Evolutionary conservation across 129 eudicot genomes (phyloP).

Genomic region (Chrysanthemum seticuspe): DNA sequence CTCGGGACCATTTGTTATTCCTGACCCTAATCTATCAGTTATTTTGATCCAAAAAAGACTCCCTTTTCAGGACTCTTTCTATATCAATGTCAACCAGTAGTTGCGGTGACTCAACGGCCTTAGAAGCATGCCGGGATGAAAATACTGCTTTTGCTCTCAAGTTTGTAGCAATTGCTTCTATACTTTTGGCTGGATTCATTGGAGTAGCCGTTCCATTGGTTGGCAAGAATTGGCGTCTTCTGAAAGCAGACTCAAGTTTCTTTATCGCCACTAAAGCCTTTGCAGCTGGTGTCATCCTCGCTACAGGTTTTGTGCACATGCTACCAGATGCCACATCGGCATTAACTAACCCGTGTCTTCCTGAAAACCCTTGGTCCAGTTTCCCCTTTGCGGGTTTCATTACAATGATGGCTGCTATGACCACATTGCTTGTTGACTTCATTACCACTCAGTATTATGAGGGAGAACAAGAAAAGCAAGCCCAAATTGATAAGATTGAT

Average conservation of each 20-base stretch:
- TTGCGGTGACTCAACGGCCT: conserved; percentile 35
- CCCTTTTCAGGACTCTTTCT: conserved; percentile 34
- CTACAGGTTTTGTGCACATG: conserved; percentile 93
- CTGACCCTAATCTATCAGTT: background rate
- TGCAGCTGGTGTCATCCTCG: conserved; percentile 89
- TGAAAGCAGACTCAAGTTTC: conserved; percentile 59
- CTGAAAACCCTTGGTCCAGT: conserved; percentile 73
- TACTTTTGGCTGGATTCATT: conserved; percentile 55
- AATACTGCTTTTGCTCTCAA: conserved; percentile 54
- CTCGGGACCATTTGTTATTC: background rate
- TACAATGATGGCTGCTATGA: conserved; percentile 74
- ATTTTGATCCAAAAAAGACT: conserved; percentile 27
- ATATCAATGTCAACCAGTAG: conserved; percentile 44
- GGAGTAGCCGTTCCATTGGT: conserved; percentile 68
- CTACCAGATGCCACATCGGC: conserved; percentile 75
- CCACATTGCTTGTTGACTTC: conserved; percentile 69
- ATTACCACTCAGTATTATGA: conserved; percentile 75
- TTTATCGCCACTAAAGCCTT: conserved; percentile 75
- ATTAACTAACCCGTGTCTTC: conserved; percentile 60
- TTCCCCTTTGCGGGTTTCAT: conserved; percentile 78
- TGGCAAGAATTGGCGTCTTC: conserved; percentile 60
- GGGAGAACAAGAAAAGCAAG: conserved; percentile 59
- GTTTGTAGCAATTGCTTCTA: conserved; percentile 51
- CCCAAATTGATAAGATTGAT: conserved; percentile 23
- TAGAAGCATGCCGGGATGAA: conserved; percentile 55